phyloP scores from a whole-genome alignment of 805 yeast genomes.

The Tetrapisispora nanseiensis region DNA sequence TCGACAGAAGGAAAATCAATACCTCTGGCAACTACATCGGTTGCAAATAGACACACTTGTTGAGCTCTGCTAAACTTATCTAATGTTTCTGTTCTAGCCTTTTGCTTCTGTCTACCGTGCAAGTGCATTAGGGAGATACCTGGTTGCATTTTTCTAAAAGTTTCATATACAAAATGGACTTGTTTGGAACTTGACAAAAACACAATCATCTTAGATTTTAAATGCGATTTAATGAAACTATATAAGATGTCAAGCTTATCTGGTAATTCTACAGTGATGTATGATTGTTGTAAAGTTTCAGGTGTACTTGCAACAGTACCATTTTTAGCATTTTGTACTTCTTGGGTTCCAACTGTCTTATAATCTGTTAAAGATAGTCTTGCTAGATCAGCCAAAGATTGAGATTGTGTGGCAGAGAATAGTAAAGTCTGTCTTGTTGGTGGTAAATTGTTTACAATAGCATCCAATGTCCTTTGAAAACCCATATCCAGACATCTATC shows the following conservation, averaged over 20 bases:
- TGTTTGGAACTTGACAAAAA: slow-evolving; percentile 84
- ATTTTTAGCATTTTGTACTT: slow-evolving; percentile 49
- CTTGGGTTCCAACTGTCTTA: slow-evolving; percentile 37
- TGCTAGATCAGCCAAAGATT: slow-evolving; percentile 72
- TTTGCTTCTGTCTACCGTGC: slow-evolving; percentile 85
- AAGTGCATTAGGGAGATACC: slow-evolving; percentile 80
- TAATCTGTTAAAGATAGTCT: slow-evolving; percentile 41
- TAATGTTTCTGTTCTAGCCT: slow-evolving; percentile 78
- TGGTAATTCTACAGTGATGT: slow-evolving; percentile 56
- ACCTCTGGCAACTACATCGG: slow-evolving; percentile 89
- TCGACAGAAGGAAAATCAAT: slow-evolving; percentile 87
- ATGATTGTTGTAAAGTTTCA: slow-evolving; percentile 73
- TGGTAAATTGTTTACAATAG: slow-evolving; percentile 68
- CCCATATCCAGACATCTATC: slow-evolving; percentile 93
- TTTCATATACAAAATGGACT: slow-evolving; percentile 81
- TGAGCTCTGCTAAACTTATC: slow-evolving; percentile 68
- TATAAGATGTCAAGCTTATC: slow-evolving; percentile 81
- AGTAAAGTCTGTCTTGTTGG: slow-evolving; percentile 72
- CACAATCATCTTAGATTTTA: slow-evolving; percentile 70
- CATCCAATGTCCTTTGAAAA: slow-evolving; percentile 72
- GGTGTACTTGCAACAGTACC: slow-evolving; percentile 65
- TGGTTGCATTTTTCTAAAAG: slow-evolving; percentile 80
- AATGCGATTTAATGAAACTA: slow-evolving; percentile 77
- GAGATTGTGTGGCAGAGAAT: slow-evolving; percentile 86
- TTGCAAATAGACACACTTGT: slow-evolving; percentile 74